phyloP scores from a whole-genome alignment of 2,329 filamentous ascomycete genomes.

The Colletotrichum incanum region DNA sequence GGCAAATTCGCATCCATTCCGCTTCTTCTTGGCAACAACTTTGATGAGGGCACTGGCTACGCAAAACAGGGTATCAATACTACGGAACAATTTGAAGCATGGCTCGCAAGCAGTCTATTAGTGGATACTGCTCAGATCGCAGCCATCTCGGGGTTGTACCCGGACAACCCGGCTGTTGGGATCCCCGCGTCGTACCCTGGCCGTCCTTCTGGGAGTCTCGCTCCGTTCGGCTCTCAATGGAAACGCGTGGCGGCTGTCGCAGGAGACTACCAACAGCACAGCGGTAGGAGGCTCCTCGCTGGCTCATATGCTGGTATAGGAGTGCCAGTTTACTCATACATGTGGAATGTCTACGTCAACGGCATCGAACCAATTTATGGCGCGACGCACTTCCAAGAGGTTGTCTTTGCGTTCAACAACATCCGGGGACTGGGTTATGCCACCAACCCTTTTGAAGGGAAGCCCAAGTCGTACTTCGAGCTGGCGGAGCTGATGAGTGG shows the following conservation, averaged over 20 bases:
- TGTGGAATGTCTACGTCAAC: slow-evolving; percentile 58
- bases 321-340: slow-evolving; percentile 69
- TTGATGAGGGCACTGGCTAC: slow-evolving; percentile 78
- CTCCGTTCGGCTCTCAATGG: slow-evolving; percentile 76
- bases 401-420: slow-evolving; percentile 66
- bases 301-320: slow-evolving; percentile 64
- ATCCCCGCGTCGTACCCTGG: slow-evolving; percentile 61
- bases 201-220: slow-evolving; percentile 66
- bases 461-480: slow-evolving; percentile 57
- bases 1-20: slow-evolving; percentile 76
- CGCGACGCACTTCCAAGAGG: slow-evolving; percentile 50
- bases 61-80: slow-evolving; percentile 69
- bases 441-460: slow-evolving; percentile 59
- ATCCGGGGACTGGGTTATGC: slow-evolving; percentile 66
- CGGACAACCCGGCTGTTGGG: slow-evolving; percentile 64
- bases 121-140: slow-evolving; percentile 18
- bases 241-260: slow-evolving; percentile 75
- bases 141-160: slow-evolving; percentile 64
- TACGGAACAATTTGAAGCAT: slow-evolving; percentile 64
- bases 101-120: slow-evolving; percentile 57
- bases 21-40: slow-evolving; percentile 75
- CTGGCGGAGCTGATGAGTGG: slow-evolving; percentile 64
- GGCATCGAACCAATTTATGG: slow-evolving; percentile 44
- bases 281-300: slow-evolving; percentile 67
- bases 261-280: slow-evolving; percentile 72